phyloP scores from a whole-genome alignment of 1,284 basidiomycete species.

The Testicularia cyperi region DNA sequence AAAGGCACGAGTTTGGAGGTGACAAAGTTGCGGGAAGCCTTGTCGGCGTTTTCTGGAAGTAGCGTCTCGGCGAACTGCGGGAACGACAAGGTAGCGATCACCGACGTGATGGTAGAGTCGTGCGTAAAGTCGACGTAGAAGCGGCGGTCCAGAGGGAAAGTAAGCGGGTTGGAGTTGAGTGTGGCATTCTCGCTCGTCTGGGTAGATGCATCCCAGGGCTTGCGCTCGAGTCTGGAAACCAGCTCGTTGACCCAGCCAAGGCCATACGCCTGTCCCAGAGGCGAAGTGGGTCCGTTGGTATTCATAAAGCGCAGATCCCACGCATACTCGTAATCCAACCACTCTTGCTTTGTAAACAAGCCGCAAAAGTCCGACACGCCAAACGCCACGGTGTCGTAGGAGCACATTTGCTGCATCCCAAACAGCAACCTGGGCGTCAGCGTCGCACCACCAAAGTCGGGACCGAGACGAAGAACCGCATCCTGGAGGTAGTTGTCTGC shows the following conservation, averaged over 20 bases:
- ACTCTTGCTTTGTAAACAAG: slow-evolving; percentile 84
- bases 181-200: slow-evolving; percentile 57
- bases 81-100: slow-evolving; percentile 45
- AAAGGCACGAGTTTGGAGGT: slow-evolving; percentile 52
- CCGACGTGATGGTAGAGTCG: slow-evolving; percentile 51
- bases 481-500: slow-evolving; percentile 47
- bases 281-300: slow-evolving; percentile 76
- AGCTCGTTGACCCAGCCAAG: slow-evolving; percentile 71
- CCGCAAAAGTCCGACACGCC: slow-evolving; percentile 87
- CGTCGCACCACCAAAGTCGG: slow-evolving; percentile 26
- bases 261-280: slow-evolving; percentile 75
- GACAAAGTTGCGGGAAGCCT: slow-evolving; percentile 21
- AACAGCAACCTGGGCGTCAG: slow-evolving; percentile 36
- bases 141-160: slow-evolving; percentile 50
- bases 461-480: slow-evolving; percentile 46
- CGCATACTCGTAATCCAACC: slow-evolving; percentile 81
- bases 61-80: slow-evolving; percentile 26
- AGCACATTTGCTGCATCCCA: slow-evolving; percentile 56
- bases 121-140: slow-evolving; percentile 59
- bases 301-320: slow-evolving; percentile 63
- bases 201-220: slow-evolving; percentile 24
- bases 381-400: slow-evolving; percentile 73
- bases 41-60: slow-evolving; percentile 10
- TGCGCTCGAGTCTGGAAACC: slow-evolving; percentile 37
- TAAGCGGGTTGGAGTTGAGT: slow-evolving; percentile 33